These are phyloP conservation scores for Angophora floribunda DNA, from an alignment of 345 rosid genomes.

Conservation along the genomic window DNA sequence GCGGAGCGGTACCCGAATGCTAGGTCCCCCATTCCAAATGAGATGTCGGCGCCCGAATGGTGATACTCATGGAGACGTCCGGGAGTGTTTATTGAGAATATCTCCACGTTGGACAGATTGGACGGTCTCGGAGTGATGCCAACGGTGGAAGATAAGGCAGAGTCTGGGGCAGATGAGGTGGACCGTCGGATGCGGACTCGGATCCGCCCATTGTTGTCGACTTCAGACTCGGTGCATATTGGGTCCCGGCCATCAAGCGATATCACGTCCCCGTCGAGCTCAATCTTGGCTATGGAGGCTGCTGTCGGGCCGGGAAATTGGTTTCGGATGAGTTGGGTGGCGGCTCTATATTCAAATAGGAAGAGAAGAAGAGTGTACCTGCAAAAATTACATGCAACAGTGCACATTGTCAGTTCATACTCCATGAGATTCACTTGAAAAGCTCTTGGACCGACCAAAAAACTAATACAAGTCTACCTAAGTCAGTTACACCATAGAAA, in stretches of 20 bases:
- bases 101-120: conserved; percentile 41
- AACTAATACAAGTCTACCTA: neutral
- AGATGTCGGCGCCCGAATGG: conserved; percentile 21
- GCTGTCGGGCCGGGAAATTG: conserved; percentile 34
- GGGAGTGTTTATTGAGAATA: conserved; percentile 40
- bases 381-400: neutral
- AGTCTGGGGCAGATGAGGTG: conserved; percentile 40
- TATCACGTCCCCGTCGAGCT: conserved; percentile 39
- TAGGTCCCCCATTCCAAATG: conserved; percentile 39
- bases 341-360: conserved; percentile 43
- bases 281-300: conserved; percentile 29
- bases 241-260: conserved; percentile 47
- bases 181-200: conserved; percentile 41
- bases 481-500: neutral
- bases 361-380: conserved; percentile 47
- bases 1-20: conserved; percentile 48
- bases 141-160: conserved; percentile 34
- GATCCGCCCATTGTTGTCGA: conserved; percentile 26
- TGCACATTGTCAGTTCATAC: neutral
- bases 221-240: conserved; percentile 35
- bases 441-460: neutral
- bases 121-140: conserved; percentile 42
- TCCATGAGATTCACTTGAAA: neutral
- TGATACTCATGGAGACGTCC: conserved; percentile 7
- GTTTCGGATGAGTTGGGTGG: conserved; percentile 21